Base-by-base conservation (phyloP, 805 yeast species). In the Tetrapisispora fleetii region DNA sequence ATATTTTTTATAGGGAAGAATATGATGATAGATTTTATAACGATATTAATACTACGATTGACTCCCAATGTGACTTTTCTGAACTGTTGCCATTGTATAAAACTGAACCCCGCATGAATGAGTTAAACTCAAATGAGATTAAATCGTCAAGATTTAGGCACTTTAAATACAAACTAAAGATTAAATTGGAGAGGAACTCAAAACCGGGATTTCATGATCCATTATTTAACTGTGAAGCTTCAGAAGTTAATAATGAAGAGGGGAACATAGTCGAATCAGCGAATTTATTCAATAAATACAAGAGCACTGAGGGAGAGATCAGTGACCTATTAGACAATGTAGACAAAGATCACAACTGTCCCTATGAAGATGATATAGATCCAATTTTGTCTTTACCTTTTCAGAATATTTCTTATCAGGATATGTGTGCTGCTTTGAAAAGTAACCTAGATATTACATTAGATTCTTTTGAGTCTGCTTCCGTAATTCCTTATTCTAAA, bases 21-120 rank as follows among this genome's bases (percentile, higher is more conserved):
- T 39, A 43, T 17, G 58, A 55, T 40, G 56, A 53, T 16, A 28
- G 41, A 13, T 50, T 53, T 39, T 40, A 44, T 18, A 54, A 53
- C 24, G 53, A 51, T 17, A 50, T 51, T n/a, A 45, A 50, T 22
- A 45, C 52, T 19, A 46, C 53, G 2, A 24, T 53, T 13, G 54
- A 50, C 37, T 41, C 44, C 2, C 37, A 41, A 11, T 41, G 11
- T 30, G 44, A 41, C n/a, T 41, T 11, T 30, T 8, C 44, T 18
- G 37, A 22, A 7, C 32, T 41, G 30, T 30, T 41, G 30, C 44
- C 44, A n/a, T 9, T 30, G 17, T 41, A 45, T 24, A 39, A 24
- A 13, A 19, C 10, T 24, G 21, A 19, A n/a, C 4, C 3, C 3
- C 8, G 2, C 28, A 11, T 16, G 2, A n/a, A 30, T 24, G 27